Evolutionary conservation across 306 rosid genomes (phyloP).

Genomic region (Echinosophora koreensis): DNA sequence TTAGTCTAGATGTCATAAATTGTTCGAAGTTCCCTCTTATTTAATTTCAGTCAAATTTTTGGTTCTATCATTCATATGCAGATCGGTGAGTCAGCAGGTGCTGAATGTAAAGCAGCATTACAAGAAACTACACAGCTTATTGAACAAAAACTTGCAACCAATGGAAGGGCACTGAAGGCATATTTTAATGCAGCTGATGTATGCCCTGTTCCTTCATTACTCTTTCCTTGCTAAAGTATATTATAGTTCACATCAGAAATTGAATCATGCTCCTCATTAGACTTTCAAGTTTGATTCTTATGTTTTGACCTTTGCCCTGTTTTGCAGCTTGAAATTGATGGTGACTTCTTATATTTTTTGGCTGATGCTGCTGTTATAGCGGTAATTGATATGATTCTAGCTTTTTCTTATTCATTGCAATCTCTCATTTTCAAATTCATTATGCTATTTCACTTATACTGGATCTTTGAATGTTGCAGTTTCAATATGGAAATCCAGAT

Average conservation of each 20-base stretch:
- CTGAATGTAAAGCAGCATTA: slow-evolving; percentile 82
- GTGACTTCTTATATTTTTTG: slow-evolving; percentile 84
- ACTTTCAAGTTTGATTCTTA: slow-evolving; percentile 13
- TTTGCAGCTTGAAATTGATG: slow-evolving; percentile 84
- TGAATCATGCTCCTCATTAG: slow-evolving; percentile 13
- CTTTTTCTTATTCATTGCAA: slow-evolving; percentile 11
- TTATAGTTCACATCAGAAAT: slow-evolving; percentile 14
- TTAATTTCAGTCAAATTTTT: slow-evolving; percentile 12
- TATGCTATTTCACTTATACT: slow-evolving; percentile 21
- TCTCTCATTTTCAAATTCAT: slow-evolving; percentile 30
- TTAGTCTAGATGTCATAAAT: neutral
- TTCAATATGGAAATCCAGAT: slow-evolving; percentile 98
- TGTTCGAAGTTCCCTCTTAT: slow-evolving; percentile 29
- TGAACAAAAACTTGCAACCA: slow-evolving; percentile 65
- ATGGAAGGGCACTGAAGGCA: slow-evolving; percentile 60
- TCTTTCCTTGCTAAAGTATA: slow-evolving; percentile 33
- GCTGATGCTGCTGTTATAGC: slow-evolving; percentile 89
- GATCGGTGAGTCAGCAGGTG: slow-evolving; percentile 94
- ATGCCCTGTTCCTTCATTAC: slow-evolving; percentile 40
- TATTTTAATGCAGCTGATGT: slow-evolving; percentile 89
- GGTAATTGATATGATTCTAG: slow-evolving; percentile 54
- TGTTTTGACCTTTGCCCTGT: slow-evolving; percentile 46
- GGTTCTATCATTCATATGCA: slow-evolving; percentile 46
- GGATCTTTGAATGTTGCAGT: slow-evolving; percentile 63
- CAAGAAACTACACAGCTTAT: slow-evolving; percentile 80